Evolutionary conservation across 2,329 filamentous ascomycete genomes (phyloP), one percentile per base, ranked within the genome.

Genomic region (Penicillium fuscoglaucum): DNA sequence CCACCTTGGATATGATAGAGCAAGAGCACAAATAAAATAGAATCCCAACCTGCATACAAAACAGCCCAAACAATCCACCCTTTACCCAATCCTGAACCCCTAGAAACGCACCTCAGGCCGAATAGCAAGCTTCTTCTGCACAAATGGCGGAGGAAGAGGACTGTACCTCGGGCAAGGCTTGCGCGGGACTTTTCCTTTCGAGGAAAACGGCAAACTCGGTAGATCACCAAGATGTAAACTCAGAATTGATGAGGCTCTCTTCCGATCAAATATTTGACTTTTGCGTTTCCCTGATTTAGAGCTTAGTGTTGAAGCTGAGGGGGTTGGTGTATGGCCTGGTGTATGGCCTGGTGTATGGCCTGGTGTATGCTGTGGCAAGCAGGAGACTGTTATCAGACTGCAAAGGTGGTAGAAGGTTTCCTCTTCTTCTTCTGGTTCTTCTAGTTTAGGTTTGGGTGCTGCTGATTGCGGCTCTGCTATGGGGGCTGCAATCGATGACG

Each of bases 331-430:
- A 21, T 48, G 52, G 13, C 37, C 33, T 17, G 58, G 33, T 24
- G 51, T 41, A 17, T 55, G 49, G n/a, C n/a, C n/a, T 28, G 53
- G 21, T 4, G 35, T 49, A 21, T 48, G 52, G 13, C 37, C 33
- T 17, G 58, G 33, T 24, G 51, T 41, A 17, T 55, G 49, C 9
- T 55, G 55, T 5, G 64, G 48, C 3, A 51, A 26, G 24, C 37
- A 55, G 12, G 66, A 65, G 39, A 63, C 37, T 33, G 64, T 67
- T 53, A 68, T 68, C 37, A 67, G 47, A 48, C 61, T 66, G 29
- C 51, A 33, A 31, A 68, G 59, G 39, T 68, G 64, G 37, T 63
- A 52, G 49, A 67, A 68, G 12, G 59, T 61, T 49, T 68, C 63
- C 37, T 65, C 31, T 49, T 68, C 63, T 40, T 65, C 37, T 35